A percentile compares a stretch with the other conserved stretches of the same genome.
phyloP scores from a whole-genome alignment of 2,329 filamentous ascomycete genomes.

The Cladophialophora yegresii region DNA sequence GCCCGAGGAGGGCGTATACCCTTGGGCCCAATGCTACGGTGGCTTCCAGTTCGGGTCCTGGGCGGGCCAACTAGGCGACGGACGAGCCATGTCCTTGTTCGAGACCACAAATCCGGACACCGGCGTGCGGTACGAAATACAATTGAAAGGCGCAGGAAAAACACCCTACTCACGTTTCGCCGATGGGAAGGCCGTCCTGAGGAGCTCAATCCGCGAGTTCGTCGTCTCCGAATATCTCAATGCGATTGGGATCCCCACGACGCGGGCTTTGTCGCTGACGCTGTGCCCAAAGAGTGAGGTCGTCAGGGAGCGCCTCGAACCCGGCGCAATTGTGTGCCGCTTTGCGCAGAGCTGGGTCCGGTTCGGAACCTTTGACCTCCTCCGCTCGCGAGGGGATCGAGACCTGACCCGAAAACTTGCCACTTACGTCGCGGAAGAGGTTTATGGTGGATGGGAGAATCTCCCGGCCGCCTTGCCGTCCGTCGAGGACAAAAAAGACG shows the following conservation, averaged over 20 bases:
- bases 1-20: conserved; percentile 72
- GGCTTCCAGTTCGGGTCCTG: conserved; percentile 71
- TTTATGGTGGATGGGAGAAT: conserved; percentile 84
- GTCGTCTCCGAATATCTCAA: conserved; percentile 84
- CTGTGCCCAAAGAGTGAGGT: conserved; percentile 73
- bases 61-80: conserved; percentile 95
- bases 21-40: conserved; percentile 98
- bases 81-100: conserved; percentile 90
- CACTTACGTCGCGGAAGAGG: conserved; percentile 82
- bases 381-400: conserved; percentile 77
- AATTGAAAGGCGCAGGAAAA: conserved; percentile 88
- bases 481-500: conserved; percentile 39
- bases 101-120: conserved; percentile 77
- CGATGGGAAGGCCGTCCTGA: conserved; percentile 88
- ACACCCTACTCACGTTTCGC: conserved; percentile 97
- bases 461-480: conserved; percentile 62
- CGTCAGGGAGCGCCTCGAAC: conserved; percentile 76
- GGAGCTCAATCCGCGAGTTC: conserved; percentile 92
- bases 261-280: conserved; percentile 80
- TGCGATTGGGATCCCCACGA: conserved; percentile 81
- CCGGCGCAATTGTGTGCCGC: conserved; percentile 86
- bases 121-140: conserved; percentile 78
- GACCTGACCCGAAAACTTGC: conserved; percentile 71
- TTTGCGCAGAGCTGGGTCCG: conserved; percentile 91
- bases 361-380: conserved; percentile 94